Percentiles rank a stretch among this genome's conserved stretches.
These are phyloP conservation scores for Zizania palustris DNA, from an alignment of 202 grass and related monocot species.

Conservation along the genomic window DNA sequence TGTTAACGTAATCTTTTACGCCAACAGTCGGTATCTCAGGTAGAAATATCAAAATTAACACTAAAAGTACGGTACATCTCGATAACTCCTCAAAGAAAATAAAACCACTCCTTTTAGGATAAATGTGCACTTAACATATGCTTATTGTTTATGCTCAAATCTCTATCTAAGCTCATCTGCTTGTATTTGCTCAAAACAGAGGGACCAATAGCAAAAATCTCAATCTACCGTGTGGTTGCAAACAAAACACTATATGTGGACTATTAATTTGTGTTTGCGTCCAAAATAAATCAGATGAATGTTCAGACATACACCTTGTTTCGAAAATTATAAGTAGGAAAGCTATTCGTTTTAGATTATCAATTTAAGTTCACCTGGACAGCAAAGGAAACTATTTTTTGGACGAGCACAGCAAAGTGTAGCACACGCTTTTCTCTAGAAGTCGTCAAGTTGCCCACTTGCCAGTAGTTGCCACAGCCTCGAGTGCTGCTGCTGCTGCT, in stretches of 20 bases:
- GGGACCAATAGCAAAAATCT: neutral
- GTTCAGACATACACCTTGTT: no score
- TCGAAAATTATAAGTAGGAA: neutral
- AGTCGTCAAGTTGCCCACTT: slow-evolving; percentile 37
- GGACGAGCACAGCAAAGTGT: neutral
- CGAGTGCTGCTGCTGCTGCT: neutral
- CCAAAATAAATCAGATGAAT: neutral
- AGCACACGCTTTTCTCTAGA: slow-evolving; percentile 8
- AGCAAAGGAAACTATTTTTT: neutral
- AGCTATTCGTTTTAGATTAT: neutral
- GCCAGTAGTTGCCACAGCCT: no score
- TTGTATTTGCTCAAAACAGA: neutral
- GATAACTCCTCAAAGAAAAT: no score
- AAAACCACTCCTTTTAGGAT: no score
- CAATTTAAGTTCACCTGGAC: neutral
- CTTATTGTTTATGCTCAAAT: neutral
- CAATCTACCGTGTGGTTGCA: neutral
- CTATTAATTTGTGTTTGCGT: neutral
- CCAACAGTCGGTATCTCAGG: no score
- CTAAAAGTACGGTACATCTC: no score
- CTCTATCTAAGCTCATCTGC: neutral
- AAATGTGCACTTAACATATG: neutral
- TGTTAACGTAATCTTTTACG: no score
- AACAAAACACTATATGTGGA: neutral
- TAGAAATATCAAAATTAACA: no score